Evolutionary conservation across 306 rosid genomes (phyloP), one percentile per base, ranked within the genome.

Genomic region (Quercus agrifolia): DNA sequence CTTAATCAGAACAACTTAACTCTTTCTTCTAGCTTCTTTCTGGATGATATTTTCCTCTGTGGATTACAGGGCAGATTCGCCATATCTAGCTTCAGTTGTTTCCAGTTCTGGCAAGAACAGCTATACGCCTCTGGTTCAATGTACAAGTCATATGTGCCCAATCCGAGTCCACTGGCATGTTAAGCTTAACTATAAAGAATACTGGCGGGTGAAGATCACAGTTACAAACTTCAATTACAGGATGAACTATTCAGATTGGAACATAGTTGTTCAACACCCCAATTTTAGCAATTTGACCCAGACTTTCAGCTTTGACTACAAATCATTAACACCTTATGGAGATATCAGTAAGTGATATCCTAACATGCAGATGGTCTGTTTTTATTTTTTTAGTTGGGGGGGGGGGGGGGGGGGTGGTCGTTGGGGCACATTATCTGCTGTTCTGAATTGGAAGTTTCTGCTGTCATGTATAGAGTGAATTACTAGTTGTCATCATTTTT

Each of bases 111-210:
- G 78, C 57, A 83, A 80, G 72, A 85, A 76, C 51, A 74, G 46
- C 57, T 30, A 73, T 64, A 33, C 83, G 2, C 97, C 98, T 79
- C 73, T 89, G 82, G 93, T 94, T 81, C 93, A 67, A 74, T 92
- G 98, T 44, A 94, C 98, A 6, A 64, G 85, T 31, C 98, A 94
- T 80, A 91, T 90, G 97, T 94, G 98, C 76, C 98, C 98, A 1
- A 84, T 92, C 49, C 89, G 97, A 80, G 82, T 94, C 80, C 98
- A 94, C 84, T 94, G 98, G 98, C 97, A 94, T 15, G 81, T 94
- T 61, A 94, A 94, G 81, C 70, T 86, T 30, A 92, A 91, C 85
- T 94, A 94, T 90, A 80, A 84, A 82, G 89, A 90, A 77, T 94
- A 94, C 56, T 94, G 97, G 97, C 91, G 97, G 0, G 98, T 87